A percentile compares a stretch with the other conserved stretches of the same genome.
phyloP scores from a whole-genome alignment of 2,329 filamentous ascomycete genomes.

The Bertia moriformis region DNA sequence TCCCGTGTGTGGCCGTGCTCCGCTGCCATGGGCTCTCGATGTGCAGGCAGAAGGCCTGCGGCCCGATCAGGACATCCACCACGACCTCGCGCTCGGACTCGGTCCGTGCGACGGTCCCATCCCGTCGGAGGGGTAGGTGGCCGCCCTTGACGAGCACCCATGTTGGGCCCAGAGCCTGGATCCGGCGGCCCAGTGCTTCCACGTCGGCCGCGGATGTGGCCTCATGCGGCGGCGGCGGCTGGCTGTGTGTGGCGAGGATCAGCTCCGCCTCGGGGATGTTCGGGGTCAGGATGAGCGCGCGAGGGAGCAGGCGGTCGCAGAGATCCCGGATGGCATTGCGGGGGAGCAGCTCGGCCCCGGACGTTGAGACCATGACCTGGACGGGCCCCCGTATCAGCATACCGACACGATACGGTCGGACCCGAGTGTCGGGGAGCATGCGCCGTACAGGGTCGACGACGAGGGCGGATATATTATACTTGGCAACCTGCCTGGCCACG shows the following conservation, averaged over 20 bases:
- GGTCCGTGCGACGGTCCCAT: slow-evolving; percentile 39
- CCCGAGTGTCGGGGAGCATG: neutral
- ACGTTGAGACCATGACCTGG: slow-evolving; percentile 17
- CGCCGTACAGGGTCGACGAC: neutral
- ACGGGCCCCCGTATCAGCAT: neutral
- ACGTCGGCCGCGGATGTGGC: slow-evolving; percentile 44
- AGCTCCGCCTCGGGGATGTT: slow-evolving; percentile 30
- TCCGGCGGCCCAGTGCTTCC: slow-evolving; percentile 48
- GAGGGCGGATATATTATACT: neutral
- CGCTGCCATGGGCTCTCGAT: slow-evolving; percentile 59
- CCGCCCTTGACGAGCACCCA: slow-evolving; percentile 85
- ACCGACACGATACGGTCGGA: neutral
- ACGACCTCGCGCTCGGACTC: slow-evolving; percentile 50
- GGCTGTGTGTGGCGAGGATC: slow-evolving; percentile 23
- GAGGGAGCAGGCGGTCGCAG: slow-evolving; percentile 20
- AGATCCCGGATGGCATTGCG: slow-evolving; percentile 21
- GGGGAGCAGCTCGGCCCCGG: slow-evolving; percentile 27
- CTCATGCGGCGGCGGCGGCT: too few relatives aligned
- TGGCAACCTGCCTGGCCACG: neutral
- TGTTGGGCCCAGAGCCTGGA: slow-evolving; percentile 57
- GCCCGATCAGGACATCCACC: slow-evolving; percentile 63
- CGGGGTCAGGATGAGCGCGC: slow-evolving; percentile 27
- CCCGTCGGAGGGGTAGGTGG: slow-evolving; percentile 62
- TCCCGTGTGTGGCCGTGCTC: slow-evolving; percentile 79
- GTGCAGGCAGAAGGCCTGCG: slow-evolving; percentile 26